These are phyloP conservation scores for Clonostachys chloroleuca DNA, from an alignment of 2,329 filamentous ascomycete genomes.

Conservation along the genomic window DNA sequence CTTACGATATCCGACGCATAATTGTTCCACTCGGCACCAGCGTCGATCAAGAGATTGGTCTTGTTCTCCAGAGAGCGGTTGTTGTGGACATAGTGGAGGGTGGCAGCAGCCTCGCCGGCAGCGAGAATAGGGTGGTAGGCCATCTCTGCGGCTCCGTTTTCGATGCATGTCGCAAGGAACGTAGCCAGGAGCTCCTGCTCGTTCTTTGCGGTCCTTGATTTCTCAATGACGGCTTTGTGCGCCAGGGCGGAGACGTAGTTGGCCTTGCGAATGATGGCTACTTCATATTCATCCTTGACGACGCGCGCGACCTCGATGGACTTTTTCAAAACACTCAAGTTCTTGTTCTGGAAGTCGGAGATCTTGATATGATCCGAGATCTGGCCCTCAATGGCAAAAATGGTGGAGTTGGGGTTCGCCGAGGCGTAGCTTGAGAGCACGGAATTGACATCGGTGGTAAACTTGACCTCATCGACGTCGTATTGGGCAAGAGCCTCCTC, in stretches of 20 bases:
- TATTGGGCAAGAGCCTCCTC: conserved; percentile 73
- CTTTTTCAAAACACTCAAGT: conserved; percentile 49
- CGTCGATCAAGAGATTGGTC: conserved; percentile 79
- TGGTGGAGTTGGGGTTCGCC: conserved; percentile 31
- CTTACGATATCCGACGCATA: conserved; percentile 65
- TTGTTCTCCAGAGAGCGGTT: conserved; percentile 64
- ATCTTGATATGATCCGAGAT: conserved; percentile 70
- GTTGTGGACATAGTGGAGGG: conserved; percentile 84
- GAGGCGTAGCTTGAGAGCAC: conserved; percentile 52
- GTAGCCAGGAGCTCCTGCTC: conserved; percentile 80
- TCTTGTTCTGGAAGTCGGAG: conserved; percentile 61
- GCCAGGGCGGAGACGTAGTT: conserved; percentile 66
- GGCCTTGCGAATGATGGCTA: conserved; percentile 68
- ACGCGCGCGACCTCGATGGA: conserved; percentile 67
- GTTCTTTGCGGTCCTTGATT: conserved; percentile 61
- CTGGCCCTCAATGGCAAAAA: conserved; percentile 77
- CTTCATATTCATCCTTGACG: conserved; percentile 71
- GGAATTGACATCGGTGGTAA: conserved; percentile 71
- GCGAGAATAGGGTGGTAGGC: conserved; percentile 87
- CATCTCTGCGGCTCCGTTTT: conserved; percentile 73
- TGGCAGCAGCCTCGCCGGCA: conserved; percentile 73
- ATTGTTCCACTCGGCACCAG: conserved; percentile 71
- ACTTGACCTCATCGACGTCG: conserved; percentile 75
- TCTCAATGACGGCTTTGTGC: conserved; percentile 58
- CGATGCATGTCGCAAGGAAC: conserved; percentile 74